Evolutionary conservation across 2,329 filamentous ascomycete genomes (phyloP).

Genomic region (Aspergillus sojae): DNA sequence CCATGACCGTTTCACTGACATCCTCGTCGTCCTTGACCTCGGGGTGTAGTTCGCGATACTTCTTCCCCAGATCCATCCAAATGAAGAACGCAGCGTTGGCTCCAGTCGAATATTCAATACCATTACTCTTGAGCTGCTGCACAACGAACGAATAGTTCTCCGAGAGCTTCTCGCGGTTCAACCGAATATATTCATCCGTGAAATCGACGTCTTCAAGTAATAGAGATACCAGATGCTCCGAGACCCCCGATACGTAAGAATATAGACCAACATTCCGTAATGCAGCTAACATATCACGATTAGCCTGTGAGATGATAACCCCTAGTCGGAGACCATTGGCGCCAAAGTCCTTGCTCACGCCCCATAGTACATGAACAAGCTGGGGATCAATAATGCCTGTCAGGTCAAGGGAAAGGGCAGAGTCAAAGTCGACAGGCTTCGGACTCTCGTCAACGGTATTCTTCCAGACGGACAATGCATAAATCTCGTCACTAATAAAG

Average conservation of each 20-base stretch:
- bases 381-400: conserved; percentile 50
- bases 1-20: conserved; percentile 33
- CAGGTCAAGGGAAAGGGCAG: conserved; percentile 49
- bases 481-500: conserved; percentile 62
- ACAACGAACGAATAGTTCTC: conserved; percentile 45
- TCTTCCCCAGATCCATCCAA: conserved; percentile 53
- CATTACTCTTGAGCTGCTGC: conserved; percentile 41
- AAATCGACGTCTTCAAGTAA: conserved; percentile 50
- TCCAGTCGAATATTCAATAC: conserved; percentile 51
- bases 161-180: conserved; percentile 48
- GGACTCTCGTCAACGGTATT: conserved; percentile 26
- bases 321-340: conserved; percentile 59
- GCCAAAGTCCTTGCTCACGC: conserved; percentile 57
- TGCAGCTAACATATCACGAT: conserved; percentile 42
- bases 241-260: conserved; percentile 50
- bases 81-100: conserved; percentile 62
- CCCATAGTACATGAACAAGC: conserved; percentile 55
- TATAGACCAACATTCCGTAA: conserved; percentile 48
- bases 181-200: conserved; percentile 47
- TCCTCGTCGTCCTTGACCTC: conserved; percentile 11
- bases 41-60: conserved; percentile 27
- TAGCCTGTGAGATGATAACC: conserved; percentile 48
- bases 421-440: conserved; percentile 42
- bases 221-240: conserved; percentile 41
- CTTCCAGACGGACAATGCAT: conserved; percentile 56